Percentiles rank a stretch among this genome's conserved stretches.
Evolutionary conservation across 352 stramenopile genomes (phyloP).

Genomic region (Pythium grandisporangium): DNA sequence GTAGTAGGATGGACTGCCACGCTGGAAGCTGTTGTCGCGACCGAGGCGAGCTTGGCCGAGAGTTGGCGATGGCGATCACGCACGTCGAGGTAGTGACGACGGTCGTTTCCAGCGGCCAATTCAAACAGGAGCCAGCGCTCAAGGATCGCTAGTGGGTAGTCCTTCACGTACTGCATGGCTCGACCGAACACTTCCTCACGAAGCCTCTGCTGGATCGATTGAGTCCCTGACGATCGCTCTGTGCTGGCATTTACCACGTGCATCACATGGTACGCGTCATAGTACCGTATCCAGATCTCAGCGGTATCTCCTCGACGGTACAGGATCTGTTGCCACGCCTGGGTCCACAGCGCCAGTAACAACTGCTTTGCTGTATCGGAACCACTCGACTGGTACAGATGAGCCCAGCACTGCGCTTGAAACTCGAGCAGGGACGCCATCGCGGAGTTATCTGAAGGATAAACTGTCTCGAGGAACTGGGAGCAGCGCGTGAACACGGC

Average conservation of each 20-base stretch:
- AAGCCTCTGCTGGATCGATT: conserved; percentile 10
- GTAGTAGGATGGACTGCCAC: not conserved
- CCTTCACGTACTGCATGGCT: conserved; percentile 7
- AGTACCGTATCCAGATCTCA: conserved; percentile 33
- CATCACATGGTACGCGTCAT: conserved; percentile 21
- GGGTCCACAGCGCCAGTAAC: conserved; percentile 12
- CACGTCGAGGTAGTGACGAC: not conserved
- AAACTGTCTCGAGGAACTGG: conserved; percentile 22
- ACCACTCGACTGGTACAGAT: not conserved
- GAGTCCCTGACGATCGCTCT: too few species aligned
- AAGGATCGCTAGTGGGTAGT: conserved; percentile 11
- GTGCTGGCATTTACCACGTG: too few species aligned
- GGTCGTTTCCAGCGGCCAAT: conserved; percentile 5
- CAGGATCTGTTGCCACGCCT: conserved; percentile 25
- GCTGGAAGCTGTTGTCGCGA: not conserved
- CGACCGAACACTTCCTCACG: conserved; percentile 25
- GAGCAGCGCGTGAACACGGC: conserved; percentile 21
- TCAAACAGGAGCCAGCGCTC: conserved; percentile 18
- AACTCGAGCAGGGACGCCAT: conserved; percentile 30
- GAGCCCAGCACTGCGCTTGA: conserved; percentile 32
- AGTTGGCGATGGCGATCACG: conserved; percentile 3
- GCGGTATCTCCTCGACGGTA: conserved; percentile 13
- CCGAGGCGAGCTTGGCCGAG: not conserved
- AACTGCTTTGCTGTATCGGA: not conserved
- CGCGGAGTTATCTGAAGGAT: conserved; percentile 21